These are phyloP conservation scores for Geosmithia morbida DNA, from an alignment of 2,329 filamentous ascomycete genomes.

Conservation along the genomic window DNA sequence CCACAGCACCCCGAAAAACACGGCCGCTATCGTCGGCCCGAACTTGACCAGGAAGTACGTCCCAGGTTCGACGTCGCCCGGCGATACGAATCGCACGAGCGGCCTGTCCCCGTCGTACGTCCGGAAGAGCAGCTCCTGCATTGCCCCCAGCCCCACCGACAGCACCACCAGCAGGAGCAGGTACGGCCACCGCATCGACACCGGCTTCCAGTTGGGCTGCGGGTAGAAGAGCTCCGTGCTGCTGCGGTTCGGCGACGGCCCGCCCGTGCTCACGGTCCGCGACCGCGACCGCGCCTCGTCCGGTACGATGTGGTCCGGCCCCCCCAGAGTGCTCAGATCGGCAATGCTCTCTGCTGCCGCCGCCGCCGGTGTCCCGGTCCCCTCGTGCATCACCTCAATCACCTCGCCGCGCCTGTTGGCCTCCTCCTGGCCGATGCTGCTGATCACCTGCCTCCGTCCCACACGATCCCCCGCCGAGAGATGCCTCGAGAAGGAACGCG, in stretches of 20 bases:
- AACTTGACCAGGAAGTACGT: conserved; percentile 51
- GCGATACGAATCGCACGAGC: conserved; percentile 32
- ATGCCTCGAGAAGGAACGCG: conserved; percentile 25
- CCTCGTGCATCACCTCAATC: conserved; percentile 39
- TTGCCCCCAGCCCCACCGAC: conserved; percentile 34
- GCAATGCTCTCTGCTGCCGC: conserved; percentile 15
- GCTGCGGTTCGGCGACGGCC: conserved; percentile 12
- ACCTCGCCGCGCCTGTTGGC: conserved; percentile 45
- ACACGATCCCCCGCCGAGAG: conserved; percentile 8
- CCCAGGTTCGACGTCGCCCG: conserved; percentile 32
- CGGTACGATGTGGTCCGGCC: conserved; percentile 16
- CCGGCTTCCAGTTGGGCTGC: conserved; percentile 52
- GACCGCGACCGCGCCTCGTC: conserved; percentile 17
- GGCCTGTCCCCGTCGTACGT: conserved; percentile 24
- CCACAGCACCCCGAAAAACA: conserved; percentile 50
- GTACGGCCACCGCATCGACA: conserved; percentile 50
- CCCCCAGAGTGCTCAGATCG: conserved; percentile 36
- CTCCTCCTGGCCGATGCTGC: conserved; percentile 37
- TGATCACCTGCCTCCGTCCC: conserved; percentile 25
- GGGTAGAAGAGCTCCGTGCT: conserved; percentile 41
- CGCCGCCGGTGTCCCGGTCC: conserved; percentile 4
- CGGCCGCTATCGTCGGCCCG: conserved; percentile 44
- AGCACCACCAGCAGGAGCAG: conserved; percentile 36
- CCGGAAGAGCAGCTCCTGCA: conserved; percentile 41
- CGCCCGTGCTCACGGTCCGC: too few relatives aligned